A percentile compares a stretch with the other conserved stretches of the same genome.
phyloP scores from a whole-genome alignment of 306 rosid species.

The Sphenostylis stenocarpa region DNA sequence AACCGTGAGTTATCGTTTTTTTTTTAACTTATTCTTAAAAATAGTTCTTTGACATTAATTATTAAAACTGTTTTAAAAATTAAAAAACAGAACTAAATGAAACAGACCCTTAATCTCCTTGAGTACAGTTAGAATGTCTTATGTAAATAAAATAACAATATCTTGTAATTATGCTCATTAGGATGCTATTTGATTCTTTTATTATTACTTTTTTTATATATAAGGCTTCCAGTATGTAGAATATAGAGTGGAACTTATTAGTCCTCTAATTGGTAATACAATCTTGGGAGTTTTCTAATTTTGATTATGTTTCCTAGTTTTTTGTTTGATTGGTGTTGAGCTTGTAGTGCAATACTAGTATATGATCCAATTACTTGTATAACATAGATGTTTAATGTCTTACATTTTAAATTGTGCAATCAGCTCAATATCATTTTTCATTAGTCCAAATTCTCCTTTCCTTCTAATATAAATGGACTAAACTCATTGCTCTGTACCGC shows the following conservation, averaged over 20 bases:
- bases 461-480: background rate
- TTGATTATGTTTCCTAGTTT: no score
- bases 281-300: background rate
- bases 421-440: background rate
- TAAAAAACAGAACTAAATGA: no score
- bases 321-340: no score
- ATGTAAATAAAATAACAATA: background rate
- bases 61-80: no score
- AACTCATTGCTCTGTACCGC: background rate
- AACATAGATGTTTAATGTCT: constrained; percentile 6
- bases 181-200: background rate
- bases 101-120: background rate
- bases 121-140: background rate
- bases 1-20: no score
- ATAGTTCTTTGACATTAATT: no score
- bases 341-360: no score
- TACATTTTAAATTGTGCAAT: constrained; percentile 1
- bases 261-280: background rate
- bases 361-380: constrained; percentile 8
- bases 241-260: background rate
- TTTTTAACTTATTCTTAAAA: no score
- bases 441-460: background rate
- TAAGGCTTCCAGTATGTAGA: background rate
- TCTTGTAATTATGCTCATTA: background rate
- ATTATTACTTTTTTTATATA: background rate